Percentiles rank a stretch among this genome's conserved stretches.
These are phyloP conservation scores for Zymoseptoria tritici DNA, from an alignment of 2,329 filamentous ascomycete species.

Conservation along the genomic window DNA sequence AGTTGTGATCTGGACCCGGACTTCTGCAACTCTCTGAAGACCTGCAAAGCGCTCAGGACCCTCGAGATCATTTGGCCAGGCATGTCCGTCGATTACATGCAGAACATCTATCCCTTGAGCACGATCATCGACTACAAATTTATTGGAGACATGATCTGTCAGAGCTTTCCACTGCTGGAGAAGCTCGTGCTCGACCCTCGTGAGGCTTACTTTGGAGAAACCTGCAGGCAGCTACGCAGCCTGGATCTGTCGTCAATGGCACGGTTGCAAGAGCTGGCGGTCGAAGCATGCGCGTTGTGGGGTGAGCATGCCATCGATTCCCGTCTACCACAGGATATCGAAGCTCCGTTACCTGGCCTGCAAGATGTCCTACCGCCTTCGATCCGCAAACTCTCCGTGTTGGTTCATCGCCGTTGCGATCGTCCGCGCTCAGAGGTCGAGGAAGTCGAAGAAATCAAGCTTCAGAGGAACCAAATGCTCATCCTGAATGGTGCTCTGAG, in stretches of 20 bases:
- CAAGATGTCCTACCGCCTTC: not conserved
- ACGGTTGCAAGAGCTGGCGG: not conserved
- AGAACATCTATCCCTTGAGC: not conserved
- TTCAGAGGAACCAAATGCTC: not conserved
- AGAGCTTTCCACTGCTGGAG: slow-evolving; percentile 1
- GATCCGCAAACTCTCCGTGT: not conserved
- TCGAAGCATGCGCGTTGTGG: not conserved
- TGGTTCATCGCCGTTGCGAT: not conserved
- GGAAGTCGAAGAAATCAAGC: not conserved
- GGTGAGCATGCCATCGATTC: not conserved
- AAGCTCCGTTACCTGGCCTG: not conserved
- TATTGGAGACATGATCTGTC: not conserved
- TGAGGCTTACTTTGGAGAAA: not conserved
- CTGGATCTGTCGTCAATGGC: not conserved
- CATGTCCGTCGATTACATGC: not conserved
- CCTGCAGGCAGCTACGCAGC: not conserved
- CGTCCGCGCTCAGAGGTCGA: not conserved
- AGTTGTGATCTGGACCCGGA: not conserved
- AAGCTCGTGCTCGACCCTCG: slow-evolving; percentile 1
- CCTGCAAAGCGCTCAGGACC: slow-evolving; percentile 3
- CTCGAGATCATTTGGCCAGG: slow-evolving; percentile 1
- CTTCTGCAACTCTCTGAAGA: not conserved
- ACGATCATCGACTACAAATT: not conserved
- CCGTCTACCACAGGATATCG: not conserved
- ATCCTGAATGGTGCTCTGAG: not conserved